Conservation (phyloP, 2,329 filamentous ascomycete genomes). For the Aspergillus arachidicola region DNA sequence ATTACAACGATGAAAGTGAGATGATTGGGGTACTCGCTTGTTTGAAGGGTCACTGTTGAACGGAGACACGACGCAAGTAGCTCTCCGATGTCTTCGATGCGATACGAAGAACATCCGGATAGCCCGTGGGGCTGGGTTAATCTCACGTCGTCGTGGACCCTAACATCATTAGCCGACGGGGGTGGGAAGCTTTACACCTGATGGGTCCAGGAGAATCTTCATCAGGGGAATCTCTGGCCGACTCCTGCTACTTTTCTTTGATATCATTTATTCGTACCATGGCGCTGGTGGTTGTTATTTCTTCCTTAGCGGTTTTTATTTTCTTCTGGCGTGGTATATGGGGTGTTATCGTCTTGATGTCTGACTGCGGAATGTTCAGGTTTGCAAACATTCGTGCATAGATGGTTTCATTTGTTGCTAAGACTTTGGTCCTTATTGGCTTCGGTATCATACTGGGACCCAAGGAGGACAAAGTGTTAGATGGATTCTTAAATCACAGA, state of each 20-base stretch:
- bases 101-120: conserved; percentile 1
- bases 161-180: conserved; percentile 4
- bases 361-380: conserved; percentile 17
- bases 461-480: neutral
- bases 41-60: conserved; percentile 1
- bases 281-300: conserved; percentile 39
- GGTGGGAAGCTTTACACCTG: conserved; percentile 3
- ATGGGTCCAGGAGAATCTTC: conserved; percentile 8
- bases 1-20: conserved; percentile 10
- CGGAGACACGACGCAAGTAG: conserved; percentile 10
- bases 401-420: conserved; percentile 13
- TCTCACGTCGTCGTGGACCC: conserved; percentile 9
- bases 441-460: neutral
- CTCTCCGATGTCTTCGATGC: conserved; percentile 7
- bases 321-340: conserved; percentile 20
- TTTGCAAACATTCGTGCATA: conserved; percentile 19
- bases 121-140: conserved; percentile 9
- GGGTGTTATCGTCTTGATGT: conserved; percentile 25
- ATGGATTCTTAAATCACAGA: conserved; percentile 7
- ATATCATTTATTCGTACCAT: conserved; percentile 20
- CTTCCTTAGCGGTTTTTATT: conserved; percentile 24
- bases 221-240: conserved; percentile 11
- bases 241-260: conserved; percentile 15
- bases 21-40: conserved; percentile 2
- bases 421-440: neutral